Evolutionary conservation across 768 basidiomycete species (phyloP).

Genomic region (Tulasnella sp.): DNA sequence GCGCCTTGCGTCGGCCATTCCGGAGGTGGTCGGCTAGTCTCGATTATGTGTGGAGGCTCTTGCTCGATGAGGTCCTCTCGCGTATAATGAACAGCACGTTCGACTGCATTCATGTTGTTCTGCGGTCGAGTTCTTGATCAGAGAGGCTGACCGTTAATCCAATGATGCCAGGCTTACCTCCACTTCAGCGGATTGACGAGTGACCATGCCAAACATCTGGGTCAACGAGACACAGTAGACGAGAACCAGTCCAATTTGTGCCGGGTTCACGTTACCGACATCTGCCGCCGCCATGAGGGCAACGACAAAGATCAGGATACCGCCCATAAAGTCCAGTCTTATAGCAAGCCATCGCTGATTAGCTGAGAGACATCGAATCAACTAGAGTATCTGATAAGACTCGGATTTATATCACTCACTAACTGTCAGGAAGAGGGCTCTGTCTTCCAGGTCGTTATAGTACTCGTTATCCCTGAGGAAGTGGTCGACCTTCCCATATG

Average conservation of each 20-base stretch:
- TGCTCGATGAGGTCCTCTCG: slow-evolving; percentile 40
- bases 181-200: slow-evolving; percentile 52
- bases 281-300: slow-evolving; percentile 52
- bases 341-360: slow-evolving; percentile 51
- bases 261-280: slow-evolving; percentile 45
- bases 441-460: slow-evolving; percentile 62
- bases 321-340: slow-evolving; percentile 59
- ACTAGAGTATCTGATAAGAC: background rate
- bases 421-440: slow-evolving; percentile 53
- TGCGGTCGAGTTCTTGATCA: slow-evolving; percentile 16
- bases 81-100: slow-evolving; percentile 47
- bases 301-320: slow-evolving; percentile 48
- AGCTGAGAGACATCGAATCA: background rate
- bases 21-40: slow-evolving; percentile 39
- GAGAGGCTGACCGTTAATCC: background rate
- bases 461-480: slow-evolving; percentile 55
- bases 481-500: slow-evolving; percentile 50
- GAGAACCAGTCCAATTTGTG: slow-evolving; percentile 60
- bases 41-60: slow-evolving; percentile 54
- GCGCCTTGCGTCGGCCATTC: slow-evolving; percentile 55
- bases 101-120: slow-evolving; percentile 59
- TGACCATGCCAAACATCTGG: slow-evolving; percentile 42
- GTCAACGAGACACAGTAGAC: slow-evolving; percentile 44
- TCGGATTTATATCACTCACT: slow-evolving; percentile 16
- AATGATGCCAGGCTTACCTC: slow-evolving; percentile 32